phyloP scores from a whole-genome alignment of 306 rosid species.

The Macrotyloma uniflorum region DNA sequence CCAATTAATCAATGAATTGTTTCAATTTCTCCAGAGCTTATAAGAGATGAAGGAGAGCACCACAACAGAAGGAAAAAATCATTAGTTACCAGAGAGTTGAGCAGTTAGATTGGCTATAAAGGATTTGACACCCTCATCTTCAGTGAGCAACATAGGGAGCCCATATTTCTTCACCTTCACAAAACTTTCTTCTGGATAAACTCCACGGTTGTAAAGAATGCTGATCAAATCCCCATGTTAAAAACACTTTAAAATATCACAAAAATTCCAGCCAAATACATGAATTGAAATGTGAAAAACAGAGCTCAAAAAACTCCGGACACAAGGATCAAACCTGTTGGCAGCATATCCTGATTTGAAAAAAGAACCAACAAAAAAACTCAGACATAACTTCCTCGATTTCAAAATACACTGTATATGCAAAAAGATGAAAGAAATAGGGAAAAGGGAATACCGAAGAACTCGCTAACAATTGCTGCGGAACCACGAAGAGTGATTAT shows the following conservation, averaged over 20 bases:
- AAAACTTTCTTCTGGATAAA: constrained; percentile 96
- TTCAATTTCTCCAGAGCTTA: not conserved
- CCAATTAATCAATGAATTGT: not conserved
- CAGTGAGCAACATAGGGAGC: constrained; percentile 92
- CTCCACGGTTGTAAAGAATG: constrained; percentile 86
- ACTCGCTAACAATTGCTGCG: constrained; percentile 96
- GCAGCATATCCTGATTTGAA: constrained; percentile 86
- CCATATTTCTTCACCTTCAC: constrained; percentile 95
- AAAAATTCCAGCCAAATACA: not conserved
- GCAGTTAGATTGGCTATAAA: constrained; percentile 71
- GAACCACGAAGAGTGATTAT: constrained; percentile 97
- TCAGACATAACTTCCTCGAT: constrained; percentile 18
- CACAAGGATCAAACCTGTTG: constrained; percentile 64
- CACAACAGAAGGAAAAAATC: not conserved
- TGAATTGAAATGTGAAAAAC: not conserved
- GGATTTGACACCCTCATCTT: constrained; percentile 89
- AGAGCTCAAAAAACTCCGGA: not conserved
- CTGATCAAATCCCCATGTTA: constrained; percentile 41
- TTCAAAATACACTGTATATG: constrained; percentile 9
- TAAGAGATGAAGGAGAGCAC: not conserved
- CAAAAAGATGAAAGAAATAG: not conserved
- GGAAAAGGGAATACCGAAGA: constrained; percentile 63
- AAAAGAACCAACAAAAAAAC: not conserved
- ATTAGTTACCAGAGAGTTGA: constrained; percentile 79
- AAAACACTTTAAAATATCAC: constrained; percentile 4